Conservation (phyloP, 1,284 basidiomycete genomes). For the Meira nashicola region DNA sequence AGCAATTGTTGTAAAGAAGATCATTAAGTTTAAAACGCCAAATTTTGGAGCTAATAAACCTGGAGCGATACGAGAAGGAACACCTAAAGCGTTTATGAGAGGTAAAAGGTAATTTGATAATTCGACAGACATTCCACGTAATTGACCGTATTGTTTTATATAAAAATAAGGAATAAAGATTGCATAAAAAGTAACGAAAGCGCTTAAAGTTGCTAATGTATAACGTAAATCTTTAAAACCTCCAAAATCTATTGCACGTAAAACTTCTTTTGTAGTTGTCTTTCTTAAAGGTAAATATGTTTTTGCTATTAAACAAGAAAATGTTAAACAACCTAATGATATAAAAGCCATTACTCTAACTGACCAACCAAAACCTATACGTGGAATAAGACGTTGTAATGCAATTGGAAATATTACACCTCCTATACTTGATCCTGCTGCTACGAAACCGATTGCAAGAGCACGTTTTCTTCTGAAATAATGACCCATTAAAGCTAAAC, state of each 20-base stretch:
- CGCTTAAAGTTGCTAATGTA: conserved; percentile 1
- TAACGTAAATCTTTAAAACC: conserved; percentile 17
- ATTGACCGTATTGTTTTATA: conserved; percentile 15
- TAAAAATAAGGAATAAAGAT: conserved; percentile 18
- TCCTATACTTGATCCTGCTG: conserved; percentile 30
- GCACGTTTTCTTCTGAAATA: conserved; percentile 8
- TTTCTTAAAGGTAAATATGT: conserved; percentile 7
- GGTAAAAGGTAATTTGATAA: conserved; percentile 29
- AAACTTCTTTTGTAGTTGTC: background rate
- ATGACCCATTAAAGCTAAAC: conserved; percentile 10
- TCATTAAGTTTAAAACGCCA: conserved; percentile 52
- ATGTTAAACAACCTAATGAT: conserved; percentile 17
- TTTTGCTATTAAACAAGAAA: conserved; percentile 14
- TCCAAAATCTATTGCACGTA: conserved; percentile 3
- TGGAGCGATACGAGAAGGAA: conserved; percentile 50
- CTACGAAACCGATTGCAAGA: conserved; percentile 25
- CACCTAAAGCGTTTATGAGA: conserved; percentile 31
- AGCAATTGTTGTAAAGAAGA: conserved; percentile 40
- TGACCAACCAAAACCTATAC: conserved; percentile 34
- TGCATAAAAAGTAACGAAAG: conserved; percentile 28
- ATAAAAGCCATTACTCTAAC: conserved; percentile 36
- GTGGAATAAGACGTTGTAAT: conserved; percentile 22
- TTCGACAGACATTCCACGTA: background rate
- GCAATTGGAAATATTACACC: conserved; percentile 42
- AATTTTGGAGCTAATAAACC: conserved; percentile 49